These are phyloP conservation scores for Solanum ossicruentum DNA, from an alignment of 257 asterid genomes.

Conservation along the genomic window DNA sequence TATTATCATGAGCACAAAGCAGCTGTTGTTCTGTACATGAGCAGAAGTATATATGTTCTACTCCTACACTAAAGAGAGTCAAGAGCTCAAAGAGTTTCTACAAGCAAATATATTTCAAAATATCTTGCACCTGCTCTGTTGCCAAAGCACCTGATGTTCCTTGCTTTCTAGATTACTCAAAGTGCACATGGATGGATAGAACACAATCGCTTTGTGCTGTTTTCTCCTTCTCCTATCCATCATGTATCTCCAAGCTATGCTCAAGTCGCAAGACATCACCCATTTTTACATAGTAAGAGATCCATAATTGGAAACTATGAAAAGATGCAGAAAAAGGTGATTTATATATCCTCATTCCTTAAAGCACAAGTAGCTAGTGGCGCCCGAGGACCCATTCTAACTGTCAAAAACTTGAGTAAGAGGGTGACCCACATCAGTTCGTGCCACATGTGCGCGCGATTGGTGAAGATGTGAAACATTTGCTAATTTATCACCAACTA, in stretches of 20 bases:
- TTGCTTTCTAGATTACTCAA: neutral
- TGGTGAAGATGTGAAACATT: neutral
- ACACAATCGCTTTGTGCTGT: neutral
- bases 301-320: neutral
- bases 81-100: neutral
- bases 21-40: neutral
- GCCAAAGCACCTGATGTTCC: neutral
- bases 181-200: neutral
- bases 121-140: neutral
- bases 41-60: neutral
- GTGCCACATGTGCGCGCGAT: neutral
- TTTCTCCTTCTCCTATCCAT: neutral
- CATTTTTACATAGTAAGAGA: neutral
- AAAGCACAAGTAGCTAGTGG: neutral
- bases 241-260: neutral
- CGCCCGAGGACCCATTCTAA: neutral
- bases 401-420: neutral
- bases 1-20: neutral
- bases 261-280: neutral
- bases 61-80: neutral
- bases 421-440: neutral
- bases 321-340: neutral
- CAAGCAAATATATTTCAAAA: neutral
- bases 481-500: neutral
- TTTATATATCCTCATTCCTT: neutral